These are phyloP conservation scores for Potentilla sterilis DNA, from an alignment of 306 rosid genomes.

Conservation along the genomic window DNA sequence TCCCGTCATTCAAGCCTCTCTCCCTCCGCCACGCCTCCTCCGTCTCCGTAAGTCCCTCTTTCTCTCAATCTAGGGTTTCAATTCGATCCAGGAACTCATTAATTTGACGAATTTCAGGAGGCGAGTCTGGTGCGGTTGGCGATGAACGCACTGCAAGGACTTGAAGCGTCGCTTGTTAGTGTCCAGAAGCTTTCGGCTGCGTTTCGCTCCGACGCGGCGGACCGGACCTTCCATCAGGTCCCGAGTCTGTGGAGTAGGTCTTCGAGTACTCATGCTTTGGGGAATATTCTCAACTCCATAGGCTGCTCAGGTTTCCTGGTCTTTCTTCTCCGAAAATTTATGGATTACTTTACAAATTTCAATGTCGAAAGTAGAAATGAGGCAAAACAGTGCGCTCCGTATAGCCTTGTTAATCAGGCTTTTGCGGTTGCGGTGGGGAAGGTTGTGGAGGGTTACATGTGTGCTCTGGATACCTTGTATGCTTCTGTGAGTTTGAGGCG, in stretches of 20 bases:
- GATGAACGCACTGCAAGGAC: conserved; percentile 73
- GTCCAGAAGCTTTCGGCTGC: conserved; percentile 54
- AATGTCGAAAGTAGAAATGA: conserved; percentile 23
- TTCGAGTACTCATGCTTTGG: conserved; percentile 72
- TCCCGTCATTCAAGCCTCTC: conserved; percentile 1
- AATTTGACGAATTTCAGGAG: conserved; percentile 39
- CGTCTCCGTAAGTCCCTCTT: conserved; percentile 61
- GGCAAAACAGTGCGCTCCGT: conserved; percentile 33
- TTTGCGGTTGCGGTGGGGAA: conserved; percentile 82
- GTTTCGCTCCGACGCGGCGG: conserved; percentile 62
- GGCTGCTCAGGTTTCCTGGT: conserved; percentile 64
- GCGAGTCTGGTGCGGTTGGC: conserved; percentile 75
- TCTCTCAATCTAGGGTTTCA: conserved; percentile 10
- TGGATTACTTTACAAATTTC: conserved; percentile 45
- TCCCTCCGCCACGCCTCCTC: conserved; percentile 32
- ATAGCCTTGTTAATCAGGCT: conserved; percentile 83
- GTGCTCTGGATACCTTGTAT: conserved; percentile 62
- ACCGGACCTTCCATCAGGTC: conserved; percentile 61
- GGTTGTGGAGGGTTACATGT: conserved; percentile 70
- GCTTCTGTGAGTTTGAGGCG: conserved; percentile 62
- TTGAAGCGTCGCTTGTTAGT: conserved; percentile 59
- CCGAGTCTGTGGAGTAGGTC: conserved; percentile 74
- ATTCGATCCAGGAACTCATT: neutral
- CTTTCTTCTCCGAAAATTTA: conserved; percentile 64
- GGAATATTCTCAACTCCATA: conserved; percentile 59